Evolutionary conservation across 495 filamentous ascomycete genomes (phyloP), one percentile per base, ranked within the genome.

Genomic region (Podospora sp.): DNA sequence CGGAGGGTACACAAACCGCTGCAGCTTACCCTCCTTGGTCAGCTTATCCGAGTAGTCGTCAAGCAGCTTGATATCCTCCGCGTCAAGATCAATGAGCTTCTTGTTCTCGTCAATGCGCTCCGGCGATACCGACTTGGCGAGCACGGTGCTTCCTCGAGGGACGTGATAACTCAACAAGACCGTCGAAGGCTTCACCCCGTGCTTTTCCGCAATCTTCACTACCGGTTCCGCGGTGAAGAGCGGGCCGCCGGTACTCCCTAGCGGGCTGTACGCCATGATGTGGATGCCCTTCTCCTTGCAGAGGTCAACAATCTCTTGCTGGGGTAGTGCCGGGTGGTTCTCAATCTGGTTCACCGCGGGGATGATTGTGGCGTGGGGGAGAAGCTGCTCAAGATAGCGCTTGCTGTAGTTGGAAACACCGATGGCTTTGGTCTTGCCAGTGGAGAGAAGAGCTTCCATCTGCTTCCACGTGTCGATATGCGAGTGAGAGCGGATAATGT

Each of bases 321-420:
- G 92, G 0, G 92, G 92, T n/a, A 95, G 85, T 6, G 82, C 84
- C 16, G 90, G 90, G 81, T 94, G 91, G 80, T 94, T 93, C 81
- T 97, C 93, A 73, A 96, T 93, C 86, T 96, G 92, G 81, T 96
- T 95, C 68, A 88, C 90, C n/a, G 92, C 92, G 12, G 93, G 93
- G 0, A 89, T 75, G 50, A 94, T 79, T 35, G 78, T 84, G 60
- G 85, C 86, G 59, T 89, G 79, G 4, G 86, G 81, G 7, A 95
- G 84, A 51, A 96, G 82, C 73, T 93, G 79, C 74, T 93, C 85
- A 0, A 96, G 84, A 74, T 89, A 93, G 62, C 79, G 78, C 62
- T 85, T 82, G 75, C 88, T 91, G 83, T 92, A 94, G 79, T 97
- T 96, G 67, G 86, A 90, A 27, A 96, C 91, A 60, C 92, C 92